These are phyloP conservation scores for Cunninghamia lanceolata DNA, from an alignment of 75 land plant genomes.

Conservation along the genomic window DNA sequence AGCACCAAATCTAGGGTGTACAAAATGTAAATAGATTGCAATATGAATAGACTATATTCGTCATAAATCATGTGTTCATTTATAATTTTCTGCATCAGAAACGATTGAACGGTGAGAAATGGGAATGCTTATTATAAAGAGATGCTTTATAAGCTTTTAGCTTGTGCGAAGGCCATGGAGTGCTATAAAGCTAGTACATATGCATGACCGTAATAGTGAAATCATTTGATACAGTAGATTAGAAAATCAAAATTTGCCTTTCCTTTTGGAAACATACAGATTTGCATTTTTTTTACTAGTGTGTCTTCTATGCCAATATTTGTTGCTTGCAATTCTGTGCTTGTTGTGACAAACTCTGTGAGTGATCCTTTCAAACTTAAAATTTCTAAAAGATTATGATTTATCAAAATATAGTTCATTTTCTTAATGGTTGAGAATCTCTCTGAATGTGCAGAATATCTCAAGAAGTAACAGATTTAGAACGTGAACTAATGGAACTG, in stretches of 20 bases:
- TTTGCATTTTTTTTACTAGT: background rate
- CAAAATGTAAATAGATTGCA: background rate
- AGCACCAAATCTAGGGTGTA: background rate
- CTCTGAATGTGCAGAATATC: slow-evolving; percentile 36
- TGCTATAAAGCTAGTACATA: background rate
- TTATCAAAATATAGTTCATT: background rate
- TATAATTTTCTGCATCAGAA: background rate
- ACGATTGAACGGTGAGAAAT: background rate
- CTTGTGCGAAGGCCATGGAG: background rate
- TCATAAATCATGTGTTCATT: background rate
- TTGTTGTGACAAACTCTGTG: background rate
- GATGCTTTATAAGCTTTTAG: background rate
- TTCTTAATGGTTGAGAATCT: background rate
- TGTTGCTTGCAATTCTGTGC: background rate
- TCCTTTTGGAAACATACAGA: background rate
- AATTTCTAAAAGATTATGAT: background rate
- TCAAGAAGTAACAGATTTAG: slow-evolving; percentile 61
- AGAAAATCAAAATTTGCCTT: background rate
- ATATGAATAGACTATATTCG: background rate
- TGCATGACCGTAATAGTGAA: background rate
- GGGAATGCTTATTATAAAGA: background rate
- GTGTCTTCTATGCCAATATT: background rate
- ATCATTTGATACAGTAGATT: background rate
- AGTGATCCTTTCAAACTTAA: background rate
- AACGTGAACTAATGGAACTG: slow-evolving; percentile 57